Evolutionary conservation across 1,284 basidiomycete species (phyloP), one percentile per base, ranked within the genome.

Genomic region (Fomitiporia mediterranea): DNA sequence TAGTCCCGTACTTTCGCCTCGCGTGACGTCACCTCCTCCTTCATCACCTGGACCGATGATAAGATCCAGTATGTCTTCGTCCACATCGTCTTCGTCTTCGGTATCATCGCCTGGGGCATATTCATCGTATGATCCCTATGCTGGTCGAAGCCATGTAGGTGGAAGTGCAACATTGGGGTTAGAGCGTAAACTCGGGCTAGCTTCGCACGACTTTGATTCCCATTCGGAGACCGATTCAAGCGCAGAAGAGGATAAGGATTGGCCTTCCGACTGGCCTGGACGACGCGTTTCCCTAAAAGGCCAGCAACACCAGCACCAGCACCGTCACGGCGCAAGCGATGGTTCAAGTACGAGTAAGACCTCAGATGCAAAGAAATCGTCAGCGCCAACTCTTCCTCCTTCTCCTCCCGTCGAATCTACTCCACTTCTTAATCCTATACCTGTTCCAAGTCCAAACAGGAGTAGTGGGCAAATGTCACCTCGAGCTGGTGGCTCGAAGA

Each of bases 101-200:
- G 30, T 43, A 7, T 19, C 32, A 6, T 43, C 52, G 5, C 28
- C 27, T 23, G 48, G 49, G 27, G 48, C 55, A 17, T 44, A 56
- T 27, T 13, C 37, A 7, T 27, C 47, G 17, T 56, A 56, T 32
- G 38, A 35, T 4, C 28, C 47, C 8, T 32, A 42, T 21, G 30
- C 11, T 5, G 38, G 38, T 2, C 35, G 27, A 17, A 11, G 21
- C n/a, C 38, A 39, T 1, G 55, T 56, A 7, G 42, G 49, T 2
- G 47, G 48, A 9, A 56, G 44, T 21, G 53, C 37, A 11, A 43
- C 55, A 5, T 32, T 50, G 15, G 55, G 55, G 1, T 21, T 56
- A 7, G 55, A 56, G 28, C 48, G 55, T 6, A 51, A 50, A 21
- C 47, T 56, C 8, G 55, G 55, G 17, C 44, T 50, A 15, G 42